Base-by-base conservation (phyloP, 495 filamentous ascomycete genomes). In the Chaetomium fimeti region DNA sequence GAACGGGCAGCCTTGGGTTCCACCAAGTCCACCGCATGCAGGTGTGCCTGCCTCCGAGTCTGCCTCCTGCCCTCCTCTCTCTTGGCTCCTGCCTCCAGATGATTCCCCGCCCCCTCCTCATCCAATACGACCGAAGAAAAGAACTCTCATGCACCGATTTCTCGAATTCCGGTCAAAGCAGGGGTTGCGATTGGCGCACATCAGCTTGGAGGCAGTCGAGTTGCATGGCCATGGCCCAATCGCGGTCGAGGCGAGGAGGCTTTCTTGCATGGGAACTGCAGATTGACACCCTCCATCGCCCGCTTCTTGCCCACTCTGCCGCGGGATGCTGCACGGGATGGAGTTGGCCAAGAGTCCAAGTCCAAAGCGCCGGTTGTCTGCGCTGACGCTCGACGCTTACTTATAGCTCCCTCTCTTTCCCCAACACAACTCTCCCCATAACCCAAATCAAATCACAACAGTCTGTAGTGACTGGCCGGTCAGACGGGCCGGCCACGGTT, bases 221-320 rank as follows among this genome's bases (percentile, higher is more conserved):
- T 18, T 51, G 48, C 48, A 51, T 51, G 24, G 22, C 8, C 11
- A 11, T 9, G 22, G 25, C 48, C 48, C 48, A 51, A 51, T 51
- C 48, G 24, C 22, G 8, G 48, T 25, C 24, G 22, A 51, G 24
- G 6, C 24, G 6, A 27, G 8, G 48, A 28, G n/a, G 24, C 47
- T 25, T 8, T 7, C 5, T 20, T 60, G 71, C 20, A 67, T 56
- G 24, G 25, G 11, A 51, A 2, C 48, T 27, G 11, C 48, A 43
- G 3, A 43, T 43, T 18, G 40, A 18, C 13, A 8, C 22, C 24
- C 24, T 25, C 24, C n/a, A n/a, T n/a, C n/a, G n/a, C n/a, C n/a
- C n/a, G n/a, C 25, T 51, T 22, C 7, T 24, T 24, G 1, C 24
- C n/a, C n/a, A n/a, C n/a, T n/a, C n/a, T n/a, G 15, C 48, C 8